phyloP scores from a whole-genome alignment of 2,329 filamentous ascomycete genomes.

The Penicillium sp. region DNA sequence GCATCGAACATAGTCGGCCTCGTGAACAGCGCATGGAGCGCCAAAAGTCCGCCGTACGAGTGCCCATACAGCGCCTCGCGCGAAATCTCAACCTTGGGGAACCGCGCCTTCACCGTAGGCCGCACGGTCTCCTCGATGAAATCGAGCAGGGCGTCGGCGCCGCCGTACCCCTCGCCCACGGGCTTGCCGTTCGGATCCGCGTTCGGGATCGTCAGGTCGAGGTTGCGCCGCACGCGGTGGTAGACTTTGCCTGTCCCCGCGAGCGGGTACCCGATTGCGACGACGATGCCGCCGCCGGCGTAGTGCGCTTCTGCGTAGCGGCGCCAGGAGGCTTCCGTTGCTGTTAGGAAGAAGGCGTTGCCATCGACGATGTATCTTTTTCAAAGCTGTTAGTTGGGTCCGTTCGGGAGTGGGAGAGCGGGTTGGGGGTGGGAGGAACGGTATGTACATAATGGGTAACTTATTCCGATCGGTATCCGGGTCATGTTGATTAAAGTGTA shows the following conservation, averaged over 20 bases:
- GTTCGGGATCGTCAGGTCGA: constrained; percentile 13
- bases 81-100: constrained; percentile 23
- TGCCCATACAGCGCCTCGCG: constrained; percentile 56
- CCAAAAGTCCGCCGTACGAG: constrained; percentile 56
- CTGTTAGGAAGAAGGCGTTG: constrained; percentile 30
- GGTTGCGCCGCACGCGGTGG: constrained; percentile 2
- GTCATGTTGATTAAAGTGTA: constrained; percentile 21
- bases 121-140: constrained; percentile 9
- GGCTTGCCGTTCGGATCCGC: background rate
- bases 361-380: constrained; percentile 31
- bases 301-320: constrained; percentile 23
- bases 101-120: background rate
- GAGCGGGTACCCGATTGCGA: constrained; percentile 30
- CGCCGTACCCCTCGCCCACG: constrained; percentile 8
- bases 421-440: background rate
- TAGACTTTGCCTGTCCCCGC: constrained; percentile 15
- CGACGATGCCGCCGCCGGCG: constrained; percentile 24
- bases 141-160: constrained; percentile 15
- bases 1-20: constrained; percentile 50
- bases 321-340: constrained; percentile 29
- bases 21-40: constrained; percentile 52
- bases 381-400: background rate
- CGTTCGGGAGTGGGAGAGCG: too few relatives aligned
- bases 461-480: constrained; percentile 5
- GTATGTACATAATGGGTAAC: constrained; percentile 5